These are phyloP conservation scores for Thalassia testudinum DNA, from an alignment of 116 monocot genomes.

Conservation along the genomic window DNA sequence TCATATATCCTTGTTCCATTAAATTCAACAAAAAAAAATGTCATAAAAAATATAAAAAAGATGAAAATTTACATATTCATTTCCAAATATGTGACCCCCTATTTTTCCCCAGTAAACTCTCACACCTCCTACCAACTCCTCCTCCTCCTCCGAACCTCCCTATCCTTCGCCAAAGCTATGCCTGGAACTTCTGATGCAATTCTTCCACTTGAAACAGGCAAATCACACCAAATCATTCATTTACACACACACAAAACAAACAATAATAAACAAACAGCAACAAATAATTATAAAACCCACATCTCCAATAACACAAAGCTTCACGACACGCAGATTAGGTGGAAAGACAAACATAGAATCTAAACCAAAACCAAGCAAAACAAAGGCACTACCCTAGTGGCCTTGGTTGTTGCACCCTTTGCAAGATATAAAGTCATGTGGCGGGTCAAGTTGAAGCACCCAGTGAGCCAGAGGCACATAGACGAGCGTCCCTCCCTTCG, in stretches of 20 bases:
- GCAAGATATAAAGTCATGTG: constrained; percentile 80
- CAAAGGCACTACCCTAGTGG: constrained; percentile 25
- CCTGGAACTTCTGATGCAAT: neutral
- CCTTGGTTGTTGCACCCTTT: constrained; percentile 54
- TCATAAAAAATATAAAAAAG: too few relatives aligned
- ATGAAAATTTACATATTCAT: too few relatives aligned
- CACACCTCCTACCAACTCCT: too few relatives aligned
- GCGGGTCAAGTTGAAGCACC: constrained; percentile 79
- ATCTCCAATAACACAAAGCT: too few relatives aligned
- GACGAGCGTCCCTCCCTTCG: constrained; percentile 47
- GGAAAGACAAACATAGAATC: neutral
- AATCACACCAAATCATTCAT: neutral
- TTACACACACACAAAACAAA: neutral
- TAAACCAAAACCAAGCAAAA: neutral
- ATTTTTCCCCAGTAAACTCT: too few relatives aligned
- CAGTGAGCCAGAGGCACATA: constrained; percentile 50
- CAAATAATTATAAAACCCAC: neutral
- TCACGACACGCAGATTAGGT: too few relatives aligned
- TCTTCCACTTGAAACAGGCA: neutral
- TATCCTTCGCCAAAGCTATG: too few relatives aligned
- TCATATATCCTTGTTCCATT: too few relatives aligned
- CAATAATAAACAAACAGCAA: neutral
- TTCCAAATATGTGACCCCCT: too few relatives aligned
- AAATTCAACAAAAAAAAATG: too few relatives aligned
- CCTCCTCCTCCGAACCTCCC: too few relatives aligned